These are phyloP conservation scores for Trametopsis cervina DNA, from an alignment of 768 basidiomycete genomes.

Conservation along the genomic window DNA sequence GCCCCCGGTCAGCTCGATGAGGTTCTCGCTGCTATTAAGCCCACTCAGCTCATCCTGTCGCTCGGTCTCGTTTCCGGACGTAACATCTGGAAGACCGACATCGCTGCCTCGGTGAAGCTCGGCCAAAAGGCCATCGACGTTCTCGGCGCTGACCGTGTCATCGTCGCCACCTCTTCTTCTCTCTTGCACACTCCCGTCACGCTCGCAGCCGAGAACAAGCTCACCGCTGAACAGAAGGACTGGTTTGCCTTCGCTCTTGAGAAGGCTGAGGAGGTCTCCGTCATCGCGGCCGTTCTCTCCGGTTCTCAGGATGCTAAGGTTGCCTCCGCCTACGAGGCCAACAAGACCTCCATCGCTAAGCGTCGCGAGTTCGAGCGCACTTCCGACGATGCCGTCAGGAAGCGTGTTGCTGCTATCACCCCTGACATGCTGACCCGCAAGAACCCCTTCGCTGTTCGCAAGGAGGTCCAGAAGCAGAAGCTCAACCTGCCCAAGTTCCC, in stretches of 20 bases:
- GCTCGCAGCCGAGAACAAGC: conserved; percentile 84
- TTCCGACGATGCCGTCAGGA: conserved; percentile 92
- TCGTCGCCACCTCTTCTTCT: conserved; percentile 94
- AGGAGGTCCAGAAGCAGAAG: conserved; percentile 82
- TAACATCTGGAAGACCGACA: conserved; percentile 99
- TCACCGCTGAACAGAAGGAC: conserved; percentile 83
- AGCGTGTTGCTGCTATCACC: conserved; percentile 90
- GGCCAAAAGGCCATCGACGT: conserved; percentile 79
- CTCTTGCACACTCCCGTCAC: conserved; percentile 98
- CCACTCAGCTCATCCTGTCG: conserved; percentile 75
- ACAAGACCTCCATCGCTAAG: conserved; percentile 84
- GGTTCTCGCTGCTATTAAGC: conserved; percentile 77
- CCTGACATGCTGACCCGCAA: conserved; percentile 80
- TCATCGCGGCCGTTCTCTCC: conserved; percentile 78
- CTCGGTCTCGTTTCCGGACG: conserved; percentile 96
- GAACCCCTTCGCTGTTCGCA: conserved; percentile 81
- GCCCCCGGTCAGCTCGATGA: conserved; percentile 84
- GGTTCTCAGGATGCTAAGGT: conserved; percentile 74
- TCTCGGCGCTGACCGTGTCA: conserved; percentile 83
- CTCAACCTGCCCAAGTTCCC: conserved; percentile 95
- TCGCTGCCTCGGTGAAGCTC: conserved; percentile 71
- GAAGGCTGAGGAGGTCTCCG: conserved; percentile 88
- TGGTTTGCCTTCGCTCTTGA: conserved; percentile 99
- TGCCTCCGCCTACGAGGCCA: conserved; percentile 74
- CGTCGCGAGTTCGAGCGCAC: conserved; percentile 91